Conservation (phyloP, 352 stramenopile species). For the Elongisporangium senticosum region DNA sequence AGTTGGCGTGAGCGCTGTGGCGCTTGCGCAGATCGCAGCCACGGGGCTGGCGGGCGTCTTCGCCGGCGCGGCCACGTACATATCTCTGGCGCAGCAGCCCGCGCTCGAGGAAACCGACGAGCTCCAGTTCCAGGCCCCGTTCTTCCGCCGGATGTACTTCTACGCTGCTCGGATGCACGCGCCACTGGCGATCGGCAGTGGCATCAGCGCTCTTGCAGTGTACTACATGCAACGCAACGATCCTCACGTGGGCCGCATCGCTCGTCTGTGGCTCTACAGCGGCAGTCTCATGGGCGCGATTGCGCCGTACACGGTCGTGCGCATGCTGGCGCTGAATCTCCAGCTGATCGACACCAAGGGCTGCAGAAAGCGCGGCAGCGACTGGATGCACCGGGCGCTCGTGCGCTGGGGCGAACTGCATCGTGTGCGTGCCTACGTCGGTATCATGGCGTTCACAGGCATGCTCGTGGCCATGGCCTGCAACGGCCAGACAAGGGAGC, state of each 20-base stretch:
- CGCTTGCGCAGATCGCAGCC: conserved; percentile 49
- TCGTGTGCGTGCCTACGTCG: conserved; percentile 40
- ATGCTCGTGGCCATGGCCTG: conserved; percentile 63
- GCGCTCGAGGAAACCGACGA: conserved; percentile 54
- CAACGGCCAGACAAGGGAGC: conserved; percentile 9
- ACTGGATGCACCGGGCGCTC: conserved; percentile 53
- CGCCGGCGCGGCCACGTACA: conserved; percentile 58
- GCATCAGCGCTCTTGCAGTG: conserved; percentile 40
- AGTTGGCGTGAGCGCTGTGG: conserved; percentile 44
- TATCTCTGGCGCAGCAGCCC: conserved; percentile 68
- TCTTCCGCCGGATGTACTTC: conserved; percentile 79
- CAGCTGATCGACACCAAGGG: conserved; percentile 45
- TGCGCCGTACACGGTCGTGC: conserved; percentile 59
- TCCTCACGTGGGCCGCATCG: conserved; percentile 20
- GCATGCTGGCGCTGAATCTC: conserved; percentile 63
- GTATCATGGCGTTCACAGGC: conserved; percentile 43
- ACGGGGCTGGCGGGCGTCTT: conserved; percentile 62
- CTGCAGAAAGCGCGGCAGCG: conserved; percentile 28
- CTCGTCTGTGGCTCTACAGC: conserved; percentile 47
- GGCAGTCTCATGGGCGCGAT: conserved; percentile 50
- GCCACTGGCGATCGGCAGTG: conserved; percentile 47
- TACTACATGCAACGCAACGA: conserved; percentile 31
- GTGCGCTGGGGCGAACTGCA: conserved; percentile 50
- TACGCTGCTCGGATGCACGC: conserved; percentile 62
- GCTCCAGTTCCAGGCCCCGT: conserved; percentile 55